Conservation (phyloP, 2,329 filamentous ascomycete genomes). For the Leptographium procerum region DNA sequence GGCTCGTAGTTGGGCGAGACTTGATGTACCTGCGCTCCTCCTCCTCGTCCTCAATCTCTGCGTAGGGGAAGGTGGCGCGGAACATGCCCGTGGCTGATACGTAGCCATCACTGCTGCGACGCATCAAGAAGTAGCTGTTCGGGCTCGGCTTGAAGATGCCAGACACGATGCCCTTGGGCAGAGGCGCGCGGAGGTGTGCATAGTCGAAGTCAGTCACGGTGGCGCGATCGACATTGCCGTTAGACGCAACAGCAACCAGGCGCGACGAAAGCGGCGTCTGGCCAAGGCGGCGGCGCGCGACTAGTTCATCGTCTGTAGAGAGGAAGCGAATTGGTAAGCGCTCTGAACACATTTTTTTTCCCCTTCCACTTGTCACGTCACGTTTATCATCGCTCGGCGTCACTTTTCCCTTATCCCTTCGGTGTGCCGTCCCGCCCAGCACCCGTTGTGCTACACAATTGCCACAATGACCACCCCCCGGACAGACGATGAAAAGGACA, state of each 20-base stretch:
- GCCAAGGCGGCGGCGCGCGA: constrained; percentile 76
- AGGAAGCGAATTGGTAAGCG: background rate
- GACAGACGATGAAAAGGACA: background rate
- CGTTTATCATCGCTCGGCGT: background rate
- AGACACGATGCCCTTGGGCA: constrained; percentile 83
- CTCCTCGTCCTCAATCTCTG: constrained; percentile 60
- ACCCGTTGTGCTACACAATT: background rate
- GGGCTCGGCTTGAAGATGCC: constrained; percentile 87
- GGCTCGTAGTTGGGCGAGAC: constrained; percentile 65
- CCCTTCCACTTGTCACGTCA: too few species aligned
- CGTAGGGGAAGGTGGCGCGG: constrained; percentile 78
- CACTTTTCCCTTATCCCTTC: background rate
- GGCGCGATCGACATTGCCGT: constrained; percentile 59
- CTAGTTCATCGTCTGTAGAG: constrained; percentile 55
- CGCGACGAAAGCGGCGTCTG: constrained; percentile 85
- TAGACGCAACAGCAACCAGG: constrained; percentile 58
- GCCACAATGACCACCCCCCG: background rate
- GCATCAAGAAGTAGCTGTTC: constrained; percentile 94
- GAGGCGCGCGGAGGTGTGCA: constrained; percentile 81
- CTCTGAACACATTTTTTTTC: background rate
- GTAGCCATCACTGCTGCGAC: constrained; percentile 73
- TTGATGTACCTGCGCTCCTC: constrained; percentile 77
- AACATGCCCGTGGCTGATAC: constrained; percentile 86
- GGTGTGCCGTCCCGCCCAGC: background rate
- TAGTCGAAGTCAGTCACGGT: constrained; percentile 86